These are phyloP conservation scores for Citrus medica DNA, from an alignment of 345 rosid genomes.

Conservation along the genomic window DNA sequence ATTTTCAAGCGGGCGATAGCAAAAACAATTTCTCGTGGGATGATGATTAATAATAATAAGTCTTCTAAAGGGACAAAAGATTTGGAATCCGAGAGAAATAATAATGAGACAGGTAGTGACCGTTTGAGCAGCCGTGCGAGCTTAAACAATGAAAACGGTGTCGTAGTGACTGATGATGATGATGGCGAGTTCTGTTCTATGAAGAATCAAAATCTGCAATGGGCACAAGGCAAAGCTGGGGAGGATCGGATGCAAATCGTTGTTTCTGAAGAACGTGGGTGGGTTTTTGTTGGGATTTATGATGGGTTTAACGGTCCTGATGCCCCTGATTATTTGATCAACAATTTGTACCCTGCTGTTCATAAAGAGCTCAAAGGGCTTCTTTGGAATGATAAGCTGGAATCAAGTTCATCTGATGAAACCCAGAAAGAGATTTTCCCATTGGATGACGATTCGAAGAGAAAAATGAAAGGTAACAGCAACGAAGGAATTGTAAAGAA, in stretches of 20 bases:
- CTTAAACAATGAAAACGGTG: slow-evolving; percentile 7
- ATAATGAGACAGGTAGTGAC: background rate
- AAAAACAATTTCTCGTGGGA: slow-evolving; percentile 31
- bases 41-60: slow-evolving; percentile 16
- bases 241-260: slow-evolving; percentile 92
- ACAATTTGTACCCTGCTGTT: slow-evolving; percentile 64
- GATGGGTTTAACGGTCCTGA: slow-evolving; percentile 96
- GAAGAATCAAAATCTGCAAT: slow-evolving; percentile 60
- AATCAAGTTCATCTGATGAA: slow-evolving; percentile 15
- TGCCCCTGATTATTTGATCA: slow-evolving; percentile 78
- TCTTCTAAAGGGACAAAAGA: slow-evolving; percentile 45
- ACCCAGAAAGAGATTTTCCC: slow-evolving; percentile 18
- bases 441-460: slow-evolving; percentile 27
- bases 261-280: slow-evolving; percentile 75
- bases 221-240: slow-evolving; percentile 99
- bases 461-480: slow-evolving; percentile 5
- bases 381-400: slow-evolving; percentile 41
- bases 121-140: slow-evolving; percentile 19
- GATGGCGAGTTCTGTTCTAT: slow-evolving; percentile 39
- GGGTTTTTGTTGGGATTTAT: slow-evolving; percentile 92
- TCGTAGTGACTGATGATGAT: slow-evolving; percentile 16
- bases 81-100: slow-evolving; percentile 25
- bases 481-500: slow-evolving; percentile 33
- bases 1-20: slow-evolving; percentile 47
- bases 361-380: slow-evolving; percentile 68